Evolutionary conservation across 768 basidiomycete species (phyloP), one percentile per base, ranked within the genome.

Genomic region (Phlegmacium glaucopus): DNA sequence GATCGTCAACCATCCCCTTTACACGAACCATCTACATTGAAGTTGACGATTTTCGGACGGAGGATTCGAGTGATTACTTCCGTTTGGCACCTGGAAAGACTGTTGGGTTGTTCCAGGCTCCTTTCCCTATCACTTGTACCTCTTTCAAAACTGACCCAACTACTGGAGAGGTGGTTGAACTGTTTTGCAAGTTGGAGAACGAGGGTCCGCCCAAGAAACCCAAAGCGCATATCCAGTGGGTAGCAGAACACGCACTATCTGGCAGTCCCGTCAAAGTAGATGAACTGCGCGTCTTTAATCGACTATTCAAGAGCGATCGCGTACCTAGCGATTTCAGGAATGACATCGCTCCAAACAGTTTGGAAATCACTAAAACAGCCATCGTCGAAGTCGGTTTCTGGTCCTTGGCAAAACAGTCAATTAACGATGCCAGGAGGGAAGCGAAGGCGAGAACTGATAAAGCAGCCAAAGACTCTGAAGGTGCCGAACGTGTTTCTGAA

Each of bases 181-280:
- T 99, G 44, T 64, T 87, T 42, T 90, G 87, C 65, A 77, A 74
- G 44, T 69, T 93, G 27, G 94, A 97, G 64, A 81, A 90, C 49
- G 77, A 75, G 32, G 80, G 78, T 9, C 59, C 71, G 12, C 59
- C 70, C 12, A 82, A 79, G 66, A 97, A 95, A 65, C 88, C 90
- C 10, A 97, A 95, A 62, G 83, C 92, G 26, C 97, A 83, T 67
- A 92, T 98, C 58, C 95, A 98, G 61, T 99, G 95, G 95, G 91
- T 99, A 11, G 92, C 90, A 18, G 86, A 90, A 61, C 88, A 94
- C 62, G 66, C 74, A 6, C 69, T 80, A 16, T 85, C 87, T 1
- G 82, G 85, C 6, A 90, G 87, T 55, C 92, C 94, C 12, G 87
- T 97, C 46, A 70, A 68, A 39, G 76, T 98, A 54, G 86, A 91